Evolutionary conservation across 179 eudicot genomes (phyloP).

Genomic region (Camellia oleifera): DNA sequence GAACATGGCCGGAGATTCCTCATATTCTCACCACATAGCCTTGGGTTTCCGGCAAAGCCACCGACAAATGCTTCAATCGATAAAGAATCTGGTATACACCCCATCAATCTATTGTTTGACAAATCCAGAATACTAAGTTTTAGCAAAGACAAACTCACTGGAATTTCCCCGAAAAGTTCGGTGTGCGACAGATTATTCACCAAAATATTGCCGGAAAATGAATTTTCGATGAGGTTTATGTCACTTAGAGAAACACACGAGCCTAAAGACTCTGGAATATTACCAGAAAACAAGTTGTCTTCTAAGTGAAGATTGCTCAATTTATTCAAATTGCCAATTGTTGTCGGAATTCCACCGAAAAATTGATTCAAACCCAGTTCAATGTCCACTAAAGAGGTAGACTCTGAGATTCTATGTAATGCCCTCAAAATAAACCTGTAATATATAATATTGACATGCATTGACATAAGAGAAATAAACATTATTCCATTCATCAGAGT

Average conservation of each 20-base stretch:
- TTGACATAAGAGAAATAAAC: too few relatives aligned
- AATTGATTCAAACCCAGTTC: constrained; percentile 39
- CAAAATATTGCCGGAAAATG: constrained; percentile 54
- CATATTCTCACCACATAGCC: constrained; percentile 44
- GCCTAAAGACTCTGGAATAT: constrained; percentile 53
- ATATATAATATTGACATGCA: too few relatives aligned
- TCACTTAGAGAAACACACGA: constrained; percentile 47
- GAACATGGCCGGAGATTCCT: constrained; percentile 40
- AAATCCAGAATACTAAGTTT: constrained; percentile 68
- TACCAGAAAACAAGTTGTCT: constrained; percentile 44
- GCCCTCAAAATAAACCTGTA: too few relatives aligned
- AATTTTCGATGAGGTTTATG: constrained; percentile 50
- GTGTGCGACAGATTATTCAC: constrained; percentile 51
- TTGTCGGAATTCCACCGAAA: constrained; percentile 40
- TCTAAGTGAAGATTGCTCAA: constrained; percentile 44
- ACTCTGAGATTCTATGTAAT: constrained; percentile 26
- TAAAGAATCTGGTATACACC: constrained; percentile 56
- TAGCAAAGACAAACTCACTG: constrained; percentile 43
- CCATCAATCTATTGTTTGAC: constrained; percentile 52
- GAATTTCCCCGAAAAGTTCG: constrained; percentile 58
- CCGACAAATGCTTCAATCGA: constrained; percentile 25
- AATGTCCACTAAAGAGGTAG: constrained; percentile 33
- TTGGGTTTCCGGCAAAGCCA: constrained; percentile 54
- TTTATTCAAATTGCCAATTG: constrained; percentile 38
- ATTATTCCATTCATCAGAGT: too few relatives aligned